Evolutionary conservation across 2,329 filamentous ascomycete species (phyloP), one percentile per base, ranked within the genome.

Genomic region (Biscogniauxia marginata): DNA sequence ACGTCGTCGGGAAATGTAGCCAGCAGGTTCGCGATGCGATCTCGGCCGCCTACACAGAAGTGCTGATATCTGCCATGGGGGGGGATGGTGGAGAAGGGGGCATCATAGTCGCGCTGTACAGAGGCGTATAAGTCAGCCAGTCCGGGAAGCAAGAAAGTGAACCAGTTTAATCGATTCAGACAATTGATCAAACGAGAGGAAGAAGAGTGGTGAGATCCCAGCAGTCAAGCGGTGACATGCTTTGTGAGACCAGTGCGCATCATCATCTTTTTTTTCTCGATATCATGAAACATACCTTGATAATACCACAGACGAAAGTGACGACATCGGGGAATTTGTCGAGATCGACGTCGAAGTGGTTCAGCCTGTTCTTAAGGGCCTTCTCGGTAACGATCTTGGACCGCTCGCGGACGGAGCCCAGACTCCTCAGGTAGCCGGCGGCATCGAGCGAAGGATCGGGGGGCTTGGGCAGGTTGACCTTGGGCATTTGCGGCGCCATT

Each of bases 391-490:
- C 80, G 63, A 93, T 77, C 66, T 78, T 84, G 69, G 84, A 88
- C 61, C 92, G 79, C 67, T 97, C 91, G 60, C 95, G 84, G 22
- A 99, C 91, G 23, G 95, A 86, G 67, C 91, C 86, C 68, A 98
- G 85, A 75, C 92, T 97, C 70, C 90, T 86, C 67, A 99, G 83
- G 74, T 98, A 98, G 59, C 87, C 93, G 21, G 89, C 91, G 19
- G 93, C 93, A 71, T 98, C 91, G 65, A 93, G 80, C 60, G 88
- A 83, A 67, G 93, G 93, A 74, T 98, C 93, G 23, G 93, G 93
- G 16, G 92, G 86, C 68, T 86, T 88, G 50, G 93, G 90, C 49
- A 98, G 83, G 62, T 91, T 84, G 67, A 96, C 81, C 73, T 92
- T 90, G 65, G 88, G 86, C 63, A 93, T 63, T 72, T 70, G 57